Conservation (phyloP, 257 asterid genomes). For the Buddleja alternifolia region DNA sequence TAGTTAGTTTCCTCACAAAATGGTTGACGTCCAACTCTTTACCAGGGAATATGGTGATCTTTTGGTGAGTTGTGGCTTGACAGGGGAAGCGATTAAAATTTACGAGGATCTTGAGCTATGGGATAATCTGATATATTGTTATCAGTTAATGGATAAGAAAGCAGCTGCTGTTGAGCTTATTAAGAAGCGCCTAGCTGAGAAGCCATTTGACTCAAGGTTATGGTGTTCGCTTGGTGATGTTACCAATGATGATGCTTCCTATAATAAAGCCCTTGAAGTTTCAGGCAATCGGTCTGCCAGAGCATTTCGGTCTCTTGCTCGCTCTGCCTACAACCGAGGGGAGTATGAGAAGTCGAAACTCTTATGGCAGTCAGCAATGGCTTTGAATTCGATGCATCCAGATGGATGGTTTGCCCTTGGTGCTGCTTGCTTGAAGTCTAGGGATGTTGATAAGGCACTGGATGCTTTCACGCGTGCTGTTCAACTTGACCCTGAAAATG, state of each 20-base stretch:
- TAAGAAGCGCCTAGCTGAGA: slow-evolving; percentile 55
- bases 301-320: slow-evolving; percentile 88
- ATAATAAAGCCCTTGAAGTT: slow-evolving; percentile 85
- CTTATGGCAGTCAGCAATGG: slow-evolving; percentile 93
- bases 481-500: slow-evolving; percentile 95
- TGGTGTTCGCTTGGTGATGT: slow-evolving; percentile 99
- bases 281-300: slow-evolving; percentile 82
- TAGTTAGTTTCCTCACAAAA: slow-evolving; percentile 6
- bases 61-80: slow-evolving; percentile 83
- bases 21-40: slow-evolving; percentile 18
- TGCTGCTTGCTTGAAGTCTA: slow-evolving; percentile 85
- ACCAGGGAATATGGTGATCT: slow-evolving; percentile 88
- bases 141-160: slow-evolving; percentile 83
- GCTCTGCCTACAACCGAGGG: slow-evolving; percentile 84
- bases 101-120: slow-evolving; percentile 96
- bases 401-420: slow-evolving; percentile 99
- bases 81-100: slow-evolving; percentile 83
- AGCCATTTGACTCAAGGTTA: slow-evolving; percentile 77
- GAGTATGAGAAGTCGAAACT: slow-evolving; percentile 75
- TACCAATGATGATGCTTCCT: slow-evolving; percentile 69
- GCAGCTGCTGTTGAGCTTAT: slow-evolving; percentile 93
- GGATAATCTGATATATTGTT: slow-evolving; percentile 90
- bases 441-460: slow-evolving; percentile 79
- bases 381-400: slow-evolving; percentile 78
- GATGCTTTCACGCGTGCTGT: slow-evolving; percentile 91